Evolutionary conservation across 306 rosid species (phyloP).

Genomic region (Fragaria ananassa): DNA sequence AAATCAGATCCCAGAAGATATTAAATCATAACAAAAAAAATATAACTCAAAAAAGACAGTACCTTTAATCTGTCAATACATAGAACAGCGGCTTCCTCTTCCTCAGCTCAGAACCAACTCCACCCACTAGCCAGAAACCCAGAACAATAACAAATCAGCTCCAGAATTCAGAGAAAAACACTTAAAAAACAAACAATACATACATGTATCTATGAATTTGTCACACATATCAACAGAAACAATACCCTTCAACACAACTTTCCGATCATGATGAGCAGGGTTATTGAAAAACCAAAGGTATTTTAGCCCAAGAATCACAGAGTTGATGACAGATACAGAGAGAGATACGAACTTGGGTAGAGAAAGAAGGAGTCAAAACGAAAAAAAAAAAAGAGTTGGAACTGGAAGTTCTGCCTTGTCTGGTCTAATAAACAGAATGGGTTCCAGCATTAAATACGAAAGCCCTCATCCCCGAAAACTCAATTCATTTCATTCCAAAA

Average conservation of each 20-base stretch:
- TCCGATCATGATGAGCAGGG: neutral
- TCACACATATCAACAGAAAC: neutral
- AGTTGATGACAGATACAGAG: neutral
- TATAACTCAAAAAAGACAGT: neutral
- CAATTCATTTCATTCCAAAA: neutral
- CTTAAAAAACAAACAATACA: neutral
- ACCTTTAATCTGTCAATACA: slow-evolving; percentile 24
- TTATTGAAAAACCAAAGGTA: neutral
- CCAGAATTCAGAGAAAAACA: neutral
- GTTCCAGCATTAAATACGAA: slow-evolving; percentile 10
- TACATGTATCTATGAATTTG: neutral
- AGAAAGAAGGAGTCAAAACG: neutral
- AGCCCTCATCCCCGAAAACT: neutral
- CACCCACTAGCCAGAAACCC: slow-evolving; percentile 14
- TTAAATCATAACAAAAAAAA: neutral
- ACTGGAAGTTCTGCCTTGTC: neutral
- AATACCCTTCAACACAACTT: neutral
- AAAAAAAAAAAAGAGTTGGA: neutral
- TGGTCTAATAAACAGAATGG: slow-evolving; percentile 17
- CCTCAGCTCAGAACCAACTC: slow-evolving; percentile 29
- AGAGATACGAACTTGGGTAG: neutral
- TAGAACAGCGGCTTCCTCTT: slow-evolving; percentile 8
- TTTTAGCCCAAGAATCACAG: neutral
- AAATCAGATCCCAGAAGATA: slow-evolving; percentile 55
- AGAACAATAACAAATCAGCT: neutral